Evolutionary conservation across 257 asterid genomes (phyloP).

Genomic region (Mitragyna speciosa): DNA sequence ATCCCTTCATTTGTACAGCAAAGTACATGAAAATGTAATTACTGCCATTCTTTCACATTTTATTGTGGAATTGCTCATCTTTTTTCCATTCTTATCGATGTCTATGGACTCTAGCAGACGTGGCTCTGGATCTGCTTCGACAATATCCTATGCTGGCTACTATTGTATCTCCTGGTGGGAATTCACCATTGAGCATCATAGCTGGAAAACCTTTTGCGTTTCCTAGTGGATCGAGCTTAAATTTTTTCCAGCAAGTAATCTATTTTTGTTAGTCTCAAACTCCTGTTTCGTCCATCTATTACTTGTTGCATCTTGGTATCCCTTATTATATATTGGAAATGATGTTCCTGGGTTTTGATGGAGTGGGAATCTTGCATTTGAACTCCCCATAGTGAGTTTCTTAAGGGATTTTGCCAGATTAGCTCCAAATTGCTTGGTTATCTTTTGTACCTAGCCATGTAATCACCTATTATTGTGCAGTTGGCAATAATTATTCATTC

Average conservation of each 20-base stretch:
- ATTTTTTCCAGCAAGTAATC: constrained; percentile 24
- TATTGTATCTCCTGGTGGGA: constrained; percentile 28
- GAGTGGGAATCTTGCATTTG: neutral
- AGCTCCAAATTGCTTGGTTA: neutral
- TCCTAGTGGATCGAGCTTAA: constrained; percentile 32
- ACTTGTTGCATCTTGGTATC: neutral
- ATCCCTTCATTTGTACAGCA: neutral
- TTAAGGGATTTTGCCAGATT: neutral
- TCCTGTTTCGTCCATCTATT: neutral
- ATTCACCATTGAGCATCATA: constrained; percentile 36
- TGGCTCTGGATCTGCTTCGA: constrained; percentile 36
- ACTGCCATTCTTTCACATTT: neutral
- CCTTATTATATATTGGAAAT: neutral
- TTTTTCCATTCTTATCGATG: neutral
- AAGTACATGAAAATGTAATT: neutral
- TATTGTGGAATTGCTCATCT: constrained; percentile 1
- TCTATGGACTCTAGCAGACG: constrained; percentile 28
- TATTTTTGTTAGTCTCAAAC: constrained; percentile 36
- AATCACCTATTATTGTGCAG: neutral
- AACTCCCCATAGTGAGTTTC: neutral
- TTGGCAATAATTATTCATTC: neutral
- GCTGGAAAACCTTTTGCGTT: constrained; percentile 43
- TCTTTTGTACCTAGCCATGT: neutral
- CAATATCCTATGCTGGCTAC: constrained; percentile 35
- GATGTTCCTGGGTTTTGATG: neutral